Evolutionary conservation across 2,329 filamentous ascomycete genomes (phyloP).

Genomic region (Didymella exigua): DNA sequence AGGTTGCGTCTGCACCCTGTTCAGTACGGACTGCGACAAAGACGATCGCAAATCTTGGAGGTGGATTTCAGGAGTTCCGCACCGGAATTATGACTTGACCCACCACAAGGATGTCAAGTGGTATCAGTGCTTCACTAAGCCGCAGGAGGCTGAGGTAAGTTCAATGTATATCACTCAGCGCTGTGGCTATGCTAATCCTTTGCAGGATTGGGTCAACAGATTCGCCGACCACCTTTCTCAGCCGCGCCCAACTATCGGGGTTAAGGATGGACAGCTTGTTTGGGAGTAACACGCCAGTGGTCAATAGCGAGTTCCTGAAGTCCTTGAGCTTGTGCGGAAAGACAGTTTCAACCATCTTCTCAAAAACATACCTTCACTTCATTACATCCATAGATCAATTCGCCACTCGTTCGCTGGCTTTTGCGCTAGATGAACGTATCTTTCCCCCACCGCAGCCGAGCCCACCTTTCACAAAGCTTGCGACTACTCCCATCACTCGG

Average conservation of each 20-base stretch:
- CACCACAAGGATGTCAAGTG: background rate
- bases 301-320: background rate
- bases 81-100: background rate
- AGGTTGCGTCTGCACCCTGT: background rate
- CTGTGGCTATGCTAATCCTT: background rate
- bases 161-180: background rate
- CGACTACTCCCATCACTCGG: too few relatives aligned
- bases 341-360: background rate
- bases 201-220: background rate
- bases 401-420: background rate
- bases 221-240: background rate
- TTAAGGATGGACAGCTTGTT: background rate
- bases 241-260: background rate
- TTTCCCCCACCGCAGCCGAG: background rate
- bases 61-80: background rate
- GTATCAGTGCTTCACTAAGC: background rate
- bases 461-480: background rate
- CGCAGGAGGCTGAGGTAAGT: background rate
- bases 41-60: background rate
- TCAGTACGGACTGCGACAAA: background rate
- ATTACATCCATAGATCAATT: background rate
- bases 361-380: background rate
- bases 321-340: background rate
- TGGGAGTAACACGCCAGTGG: background rate
- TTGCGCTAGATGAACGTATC: background rate